Evolutionary conservation across 164 flowering plant species (phyloP).

Genomic region (Tinospora cordifolia): DNA sequence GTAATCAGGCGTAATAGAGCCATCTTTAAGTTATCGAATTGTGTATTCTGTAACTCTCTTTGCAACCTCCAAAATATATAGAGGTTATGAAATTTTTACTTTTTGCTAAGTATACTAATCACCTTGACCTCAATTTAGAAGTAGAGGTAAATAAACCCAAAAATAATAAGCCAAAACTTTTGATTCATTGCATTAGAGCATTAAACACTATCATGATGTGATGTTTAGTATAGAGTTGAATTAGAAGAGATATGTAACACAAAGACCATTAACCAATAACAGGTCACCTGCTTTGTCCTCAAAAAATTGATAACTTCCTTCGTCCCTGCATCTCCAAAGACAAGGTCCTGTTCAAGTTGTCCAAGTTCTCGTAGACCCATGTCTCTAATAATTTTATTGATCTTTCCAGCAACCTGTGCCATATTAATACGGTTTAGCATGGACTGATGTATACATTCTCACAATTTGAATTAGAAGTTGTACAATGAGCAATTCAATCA

Average conservation of each 20-base stretch:
- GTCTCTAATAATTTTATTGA: conserved; percentile 65
- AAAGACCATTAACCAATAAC: background rate
- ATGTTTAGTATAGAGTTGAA: too few species aligned
- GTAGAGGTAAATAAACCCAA: too few species aligned
- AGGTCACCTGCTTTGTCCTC: conserved; percentile 57
- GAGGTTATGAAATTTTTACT: too few species aligned
- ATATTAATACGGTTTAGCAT: conserved; percentile 10
- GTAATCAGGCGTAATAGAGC: conserved; percentile 4
- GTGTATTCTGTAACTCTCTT: too few species aligned
- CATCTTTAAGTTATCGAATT: background rate
- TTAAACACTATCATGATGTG: too few species aligned
- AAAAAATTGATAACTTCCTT: conserved; percentile 80
- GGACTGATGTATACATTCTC: background rate
- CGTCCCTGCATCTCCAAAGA: conserved; percentile 94
- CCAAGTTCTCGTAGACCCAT: conserved; percentile 76
- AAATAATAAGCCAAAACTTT: too few species aligned
- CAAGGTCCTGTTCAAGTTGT: conserved; percentile 91
- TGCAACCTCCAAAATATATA: too few species aligned
- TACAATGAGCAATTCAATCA: background rate
- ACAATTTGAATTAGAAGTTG: background rate
- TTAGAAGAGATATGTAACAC: too few species aligned
- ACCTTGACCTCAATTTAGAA: too few species aligned
- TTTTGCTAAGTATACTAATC: too few species aligned
- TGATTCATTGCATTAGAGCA: too few species aligned
- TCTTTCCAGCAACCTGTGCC: conserved; percentile 85